A percentile compares a stretch with the other conserved stretches of the same genome.
phyloP scores from a whole-genome alignment of 441 rosid species.

The Aleurites moluccanus region DNA sequence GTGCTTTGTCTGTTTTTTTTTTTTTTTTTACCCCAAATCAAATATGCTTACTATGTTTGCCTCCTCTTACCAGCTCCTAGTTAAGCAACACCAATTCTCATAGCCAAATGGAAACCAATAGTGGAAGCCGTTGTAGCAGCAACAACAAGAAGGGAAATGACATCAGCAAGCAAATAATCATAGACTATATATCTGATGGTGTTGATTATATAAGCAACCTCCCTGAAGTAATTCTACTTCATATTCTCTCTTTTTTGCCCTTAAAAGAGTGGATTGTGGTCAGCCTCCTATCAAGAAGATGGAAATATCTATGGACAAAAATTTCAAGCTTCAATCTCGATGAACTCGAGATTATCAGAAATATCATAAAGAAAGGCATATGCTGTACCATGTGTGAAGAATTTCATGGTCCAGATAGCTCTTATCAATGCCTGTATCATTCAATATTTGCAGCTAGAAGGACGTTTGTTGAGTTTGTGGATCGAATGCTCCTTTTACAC shows the following conservation, averaged over 20 bases:
- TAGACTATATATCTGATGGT: background rate
- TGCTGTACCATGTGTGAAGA: background rate
- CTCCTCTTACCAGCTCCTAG: background rate
- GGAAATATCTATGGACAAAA: constrained; percentile 28
- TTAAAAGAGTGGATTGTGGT: constrained; percentile 17
- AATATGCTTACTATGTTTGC: background rate
- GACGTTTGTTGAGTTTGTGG: constrained; percentile 22
- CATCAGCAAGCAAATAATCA: background rate
- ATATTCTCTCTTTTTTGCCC: constrained; percentile 23
- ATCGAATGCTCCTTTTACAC: constrained; percentile 23
- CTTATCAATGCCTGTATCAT: no score
- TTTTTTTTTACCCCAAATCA: background rate
- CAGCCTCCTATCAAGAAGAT: constrained; percentile 23
- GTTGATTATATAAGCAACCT: constrained; percentile 19
- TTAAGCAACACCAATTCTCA: background rate
- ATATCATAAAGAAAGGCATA: constrained; percentile 3
- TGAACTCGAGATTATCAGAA: constrained; percentile 20
- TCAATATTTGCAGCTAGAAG: no score
- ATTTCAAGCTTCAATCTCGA: constrained; percentile 14
- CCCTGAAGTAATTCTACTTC: background rate
- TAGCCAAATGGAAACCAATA: background rate
- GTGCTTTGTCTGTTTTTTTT: background rate
- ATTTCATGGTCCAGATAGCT: background rate
- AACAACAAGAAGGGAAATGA: background rate
- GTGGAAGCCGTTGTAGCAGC: background rate